These are phyloP conservation scores for Amauroascus verrucosus DNA, from an alignment of 2,329 filamentous ascomycete genomes.

Conservation along the genomic window DNA sequence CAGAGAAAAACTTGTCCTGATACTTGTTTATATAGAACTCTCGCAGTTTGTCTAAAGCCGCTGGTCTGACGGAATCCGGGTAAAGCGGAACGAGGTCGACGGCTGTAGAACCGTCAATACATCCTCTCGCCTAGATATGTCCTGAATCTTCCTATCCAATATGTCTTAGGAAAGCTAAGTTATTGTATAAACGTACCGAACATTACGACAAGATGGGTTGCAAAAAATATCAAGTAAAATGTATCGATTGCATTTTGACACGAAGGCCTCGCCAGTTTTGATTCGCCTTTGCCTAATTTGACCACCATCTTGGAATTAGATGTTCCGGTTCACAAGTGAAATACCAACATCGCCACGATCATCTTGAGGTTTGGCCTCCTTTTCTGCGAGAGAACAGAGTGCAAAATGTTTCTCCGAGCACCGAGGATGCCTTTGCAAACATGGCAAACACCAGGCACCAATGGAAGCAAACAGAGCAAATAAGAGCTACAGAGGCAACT, in stretches of 20 bases:
- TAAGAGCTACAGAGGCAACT: too few relatives aligned
- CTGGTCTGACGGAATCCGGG: conserved; percentile 42
- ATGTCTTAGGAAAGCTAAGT: neutral
- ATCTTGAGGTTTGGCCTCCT: too few relatives aligned
- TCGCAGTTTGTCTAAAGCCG: conserved; percentile 42
- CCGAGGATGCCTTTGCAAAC: neutral
- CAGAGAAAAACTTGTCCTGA: conserved; percentile 53
- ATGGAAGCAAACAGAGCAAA: neutral
- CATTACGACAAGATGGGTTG: conserved; percentile 52
- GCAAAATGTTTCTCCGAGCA: too few relatives aligned
- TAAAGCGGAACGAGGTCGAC: conserved; percentile 54
- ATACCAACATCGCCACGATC: too few relatives aligned
- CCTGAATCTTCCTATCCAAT: neutral
- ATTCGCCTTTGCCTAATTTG: neutral
- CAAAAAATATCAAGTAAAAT: conserved; percentile 49
- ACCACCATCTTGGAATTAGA: neutral
- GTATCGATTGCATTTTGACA: conserved; percentile 23
- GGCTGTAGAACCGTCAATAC: conserved; percentile 30
- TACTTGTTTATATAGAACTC: conserved; percentile 52
- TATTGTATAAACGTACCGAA: conserved; percentile 40
- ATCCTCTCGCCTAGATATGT: neutral
- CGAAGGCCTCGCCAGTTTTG: neutral
- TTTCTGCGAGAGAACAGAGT: too few relatives aligned
- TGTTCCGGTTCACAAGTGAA: too few relatives aligned
- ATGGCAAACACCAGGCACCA: neutral